phyloP scores from a whole-genome alignment of 2,329 filamentous ascomycete genomes.

The Fusarium mundagurra region DNA sequence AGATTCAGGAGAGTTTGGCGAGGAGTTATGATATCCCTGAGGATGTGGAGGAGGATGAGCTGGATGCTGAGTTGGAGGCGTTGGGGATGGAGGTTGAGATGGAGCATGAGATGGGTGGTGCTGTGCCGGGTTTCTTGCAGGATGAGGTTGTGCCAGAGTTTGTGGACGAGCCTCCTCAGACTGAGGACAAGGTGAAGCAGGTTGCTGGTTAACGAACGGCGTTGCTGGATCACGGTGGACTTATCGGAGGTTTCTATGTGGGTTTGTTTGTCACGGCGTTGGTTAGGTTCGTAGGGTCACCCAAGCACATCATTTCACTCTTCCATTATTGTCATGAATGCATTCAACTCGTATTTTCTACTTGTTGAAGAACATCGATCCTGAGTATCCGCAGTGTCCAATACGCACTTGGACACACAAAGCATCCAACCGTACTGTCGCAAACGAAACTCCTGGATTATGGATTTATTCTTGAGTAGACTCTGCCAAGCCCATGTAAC shows the following conservation, averaged over 20 bases:
- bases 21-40: slow-evolving; percentile 94
- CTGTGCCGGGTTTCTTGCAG: slow-evolving; percentile 85
- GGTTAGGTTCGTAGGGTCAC: slow-evolving; percentile 32
- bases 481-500: slow-evolving; percentile 10
- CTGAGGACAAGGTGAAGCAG: slow-evolving; percentile 81
- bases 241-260: neutral
- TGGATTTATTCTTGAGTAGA: slow-evolving; percentile 9
- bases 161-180: slow-evolving; percentile 87
- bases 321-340: neutral
- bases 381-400: neutral
- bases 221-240: neutral
- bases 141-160: slow-evolving; percentile 90
- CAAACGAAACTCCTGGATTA: neutral
- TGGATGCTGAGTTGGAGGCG: slow-evolving; percentile 96
- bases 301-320: slow-evolving; percentile 26
- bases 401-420: neutral
- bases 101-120: slow-evolving; percentile 72
- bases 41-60: slow-evolving; percentile 94
- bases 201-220: slow-evolving; percentile 63
- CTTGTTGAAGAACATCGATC: neutral
- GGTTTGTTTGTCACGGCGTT: slow-evolving; percentile 32
- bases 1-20: slow-evolving; percentile 95
- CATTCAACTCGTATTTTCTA: neutral
- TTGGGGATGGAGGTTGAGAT: slow-evolving; percentile 93
- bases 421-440: neutral